Conservation (phyloP, 2,329 filamentous ascomycete species). For the Pyricularia sp. region DNA sequence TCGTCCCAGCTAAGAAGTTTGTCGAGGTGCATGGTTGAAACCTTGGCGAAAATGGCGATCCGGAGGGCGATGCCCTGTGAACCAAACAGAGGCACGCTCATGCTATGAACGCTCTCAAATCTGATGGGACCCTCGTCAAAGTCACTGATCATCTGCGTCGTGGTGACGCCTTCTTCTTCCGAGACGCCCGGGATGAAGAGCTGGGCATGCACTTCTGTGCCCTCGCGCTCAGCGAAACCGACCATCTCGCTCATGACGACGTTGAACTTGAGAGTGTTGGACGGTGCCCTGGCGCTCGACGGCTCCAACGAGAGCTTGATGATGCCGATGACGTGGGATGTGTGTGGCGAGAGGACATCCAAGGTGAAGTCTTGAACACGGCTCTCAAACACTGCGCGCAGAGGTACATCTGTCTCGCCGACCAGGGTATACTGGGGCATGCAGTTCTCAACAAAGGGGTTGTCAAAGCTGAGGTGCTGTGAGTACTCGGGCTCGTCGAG, state of each 20-base stretch:
- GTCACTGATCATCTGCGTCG: constrained; percentile 85
- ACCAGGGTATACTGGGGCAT: constrained; percentile 89
- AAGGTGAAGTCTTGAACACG: constrained; percentile 89
- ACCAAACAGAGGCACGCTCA: constrained; percentile 80
- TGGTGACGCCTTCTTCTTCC: constrained; percentile 84
- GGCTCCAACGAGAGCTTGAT: constrained; percentile 87
- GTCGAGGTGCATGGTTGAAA: constrained; percentile 89
- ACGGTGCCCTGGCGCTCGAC: constrained; percentile 83
- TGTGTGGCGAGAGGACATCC: constrained; percentile 88
- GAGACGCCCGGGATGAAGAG: constrained; percentile 90
- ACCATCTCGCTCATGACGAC: constrained; percentile 96
- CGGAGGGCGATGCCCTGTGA: constrained; percentile 67
- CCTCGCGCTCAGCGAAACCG: constrained; percentile 91
- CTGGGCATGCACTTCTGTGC: constrained; percentile 90
- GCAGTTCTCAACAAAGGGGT: constrained; percentile 84
- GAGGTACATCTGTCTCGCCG: constrained; percentile 85
- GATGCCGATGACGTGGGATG: constrained; percentile 81
- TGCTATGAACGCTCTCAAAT: constrained; percentile 97
- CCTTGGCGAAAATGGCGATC: constrained; percentile 84
- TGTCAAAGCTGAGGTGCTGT: constrained; percentile 84
- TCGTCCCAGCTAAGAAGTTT: constrained; percentile 98
- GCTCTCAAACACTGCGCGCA: constrained; percentile 88
- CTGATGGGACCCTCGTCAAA: constrained; percentile 90
- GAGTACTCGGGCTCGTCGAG: constrained; percentile 91
- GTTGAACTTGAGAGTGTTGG: constrained; percentile 93